Percentiles rank a stretch among this genome's conserved stretches.
These are phyloP conservation scores for Eucalyptus guilfoylei DNA, from an alignment of 345 rosid genomes.

Conservation along the genomic window DNA sequence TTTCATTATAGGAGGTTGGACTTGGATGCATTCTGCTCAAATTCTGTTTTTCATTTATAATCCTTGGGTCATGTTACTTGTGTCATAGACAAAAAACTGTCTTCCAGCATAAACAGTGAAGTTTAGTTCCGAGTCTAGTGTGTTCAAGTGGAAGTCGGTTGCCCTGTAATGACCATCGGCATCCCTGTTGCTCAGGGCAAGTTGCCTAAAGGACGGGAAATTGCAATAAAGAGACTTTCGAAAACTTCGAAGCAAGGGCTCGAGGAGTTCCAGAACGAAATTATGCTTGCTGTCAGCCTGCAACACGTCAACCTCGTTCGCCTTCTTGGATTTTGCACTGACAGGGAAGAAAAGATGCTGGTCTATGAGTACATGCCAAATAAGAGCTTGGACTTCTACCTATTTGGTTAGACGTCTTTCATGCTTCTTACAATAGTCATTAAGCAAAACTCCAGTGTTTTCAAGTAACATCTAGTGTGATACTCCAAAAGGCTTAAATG, in stretches of 20 bases:
- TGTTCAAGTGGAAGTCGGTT: not conserved
- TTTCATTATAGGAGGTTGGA: not conserved
- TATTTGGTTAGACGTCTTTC: constrained; percentile 5
- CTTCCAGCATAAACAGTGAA: no score
- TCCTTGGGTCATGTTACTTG: not conserved
- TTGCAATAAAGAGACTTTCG: constrained; percentile 34
- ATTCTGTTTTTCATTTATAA: not conserved
- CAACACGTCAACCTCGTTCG: constrained; percentile 27
- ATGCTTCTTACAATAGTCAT: not conserved
- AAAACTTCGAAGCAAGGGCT: constrained; percentile 20
- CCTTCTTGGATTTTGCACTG: constrained; percentile 19
- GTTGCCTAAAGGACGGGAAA: constrained; percentile 9
- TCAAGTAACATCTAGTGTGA: no score
- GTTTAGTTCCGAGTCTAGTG: no score
- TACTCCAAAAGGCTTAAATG: no score
- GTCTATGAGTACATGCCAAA: constrained; percentile 28
- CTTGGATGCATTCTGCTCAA: not conserved
- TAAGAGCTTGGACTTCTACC: constrained; percentile 19
- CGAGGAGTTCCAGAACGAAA: constrained; percentile 23
- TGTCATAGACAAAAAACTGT: no score
- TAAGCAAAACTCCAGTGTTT: not conserved
- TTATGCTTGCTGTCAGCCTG: constrained; percentile 19
- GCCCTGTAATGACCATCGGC: not conserved
- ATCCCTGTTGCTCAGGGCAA: constrained; percentile 2
- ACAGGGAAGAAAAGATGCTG: constrained; percentile 25